Percentiles rank a stretch among this genome's conserved stretches.
These are phyloP conservation scores for Didymella keratinophila DNA, from an alignment of 2,329 filamentous ascomycete species.

Conservation along the genomic window DNA sequence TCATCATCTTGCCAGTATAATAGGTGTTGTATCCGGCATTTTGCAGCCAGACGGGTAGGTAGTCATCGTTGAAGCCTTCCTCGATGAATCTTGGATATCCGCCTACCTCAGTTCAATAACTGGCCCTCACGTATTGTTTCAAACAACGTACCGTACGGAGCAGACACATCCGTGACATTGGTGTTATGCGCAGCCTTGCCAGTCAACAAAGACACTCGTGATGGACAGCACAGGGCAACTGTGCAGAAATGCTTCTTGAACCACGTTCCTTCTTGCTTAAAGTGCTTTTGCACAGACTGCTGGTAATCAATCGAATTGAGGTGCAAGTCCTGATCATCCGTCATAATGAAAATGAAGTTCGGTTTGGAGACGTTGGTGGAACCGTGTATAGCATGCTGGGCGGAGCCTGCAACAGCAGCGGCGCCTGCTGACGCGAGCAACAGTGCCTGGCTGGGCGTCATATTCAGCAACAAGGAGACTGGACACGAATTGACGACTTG, in stretches of 20 bases:
- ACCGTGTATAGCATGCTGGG: neutral
- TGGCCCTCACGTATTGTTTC: neutral
- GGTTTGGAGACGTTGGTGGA: conserved; percentile 23
- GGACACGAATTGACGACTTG: neutral
- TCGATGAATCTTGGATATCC: conserved; percentile 72
- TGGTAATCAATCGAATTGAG: conserved; percentile 69
- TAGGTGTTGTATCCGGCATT: conserved; percentile 73
- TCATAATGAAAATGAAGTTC: conserved; percentile 73
- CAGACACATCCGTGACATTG: conserved; percentile 68
- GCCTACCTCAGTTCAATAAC: conserved; percentile 41
- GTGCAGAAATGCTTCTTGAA: conserved; percentile 72
- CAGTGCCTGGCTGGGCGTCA: conserved; percentile 21
- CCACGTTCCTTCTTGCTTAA: conserved; percentile 65
- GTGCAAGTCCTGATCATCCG: conserved; percentile 72
- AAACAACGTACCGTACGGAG: conserved; percentile 59
- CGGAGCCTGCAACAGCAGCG: conserved; percentile 1
- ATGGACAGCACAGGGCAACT: conserved; percentile 72
- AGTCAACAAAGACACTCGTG: conserved; percentile 70
- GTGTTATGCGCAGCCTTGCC: conserved; percentile 74
- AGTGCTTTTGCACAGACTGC: conserved; percentile 63
- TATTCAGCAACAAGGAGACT: neutral
- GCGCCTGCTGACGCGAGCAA: conserved; percentile 16
- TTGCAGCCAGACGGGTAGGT: conserved; percentile 76
- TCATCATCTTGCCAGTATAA: conserved; percentile 77
- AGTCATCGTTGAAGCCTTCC: conserved; percentile 71